phyloP scores from a whole-genome alignment of 345 rosid species.

The Boechera divaricarpa region DNA sequence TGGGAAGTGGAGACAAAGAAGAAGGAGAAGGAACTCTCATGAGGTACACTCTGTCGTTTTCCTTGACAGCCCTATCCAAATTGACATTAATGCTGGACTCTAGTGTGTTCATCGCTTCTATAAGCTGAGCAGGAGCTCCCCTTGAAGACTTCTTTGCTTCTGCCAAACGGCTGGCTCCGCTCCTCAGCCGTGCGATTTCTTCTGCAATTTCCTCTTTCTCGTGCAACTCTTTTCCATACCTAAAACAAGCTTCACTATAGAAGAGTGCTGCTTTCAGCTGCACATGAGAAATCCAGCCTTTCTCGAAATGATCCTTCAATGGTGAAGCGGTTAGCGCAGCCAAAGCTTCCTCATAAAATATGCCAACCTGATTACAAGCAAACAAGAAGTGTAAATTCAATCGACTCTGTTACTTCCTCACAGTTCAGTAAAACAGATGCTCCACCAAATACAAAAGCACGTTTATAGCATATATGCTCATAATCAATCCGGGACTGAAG shows the following conservation, averaged over 20 bases:
- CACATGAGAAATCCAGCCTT: conserved; percentile 88
- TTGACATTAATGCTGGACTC: conserved; percentile 78
- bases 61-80: conserved; percentile 93
- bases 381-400: conserved; percentile 12
- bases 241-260: conserved; percentile 87
- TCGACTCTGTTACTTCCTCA: neutral
- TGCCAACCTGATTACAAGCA: conserved; percentile 66
- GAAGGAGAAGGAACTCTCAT: conserved; percentile 94
- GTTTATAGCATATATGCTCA: neutral
- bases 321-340: conserved; percentile 72
- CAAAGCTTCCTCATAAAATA: conserved; percentile 93
- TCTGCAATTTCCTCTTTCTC: conserved; percentile 96
- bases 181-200: conserved; percentile 88
- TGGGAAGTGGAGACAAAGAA: conserved; percentile 78
- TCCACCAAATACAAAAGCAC: conserved; percentile 2
- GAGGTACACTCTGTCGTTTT: conserved; percentile 97
- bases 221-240: conserved; percentile 85
- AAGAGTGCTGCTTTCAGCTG: conserved; percentile 88
- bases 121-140: conserved; percentile 85
- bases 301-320: conserved; percentile 94
- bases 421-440: conserved; percentile 6
- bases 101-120: conserved; percentile 80
- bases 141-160: conserved; percentile 84
- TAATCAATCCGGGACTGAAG: conserved; percentile 1
- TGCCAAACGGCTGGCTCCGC: conserved; percentile 65